Conservation (phyloP, 179 eudicot species). For the Heliamphora pulchella region DNA sequence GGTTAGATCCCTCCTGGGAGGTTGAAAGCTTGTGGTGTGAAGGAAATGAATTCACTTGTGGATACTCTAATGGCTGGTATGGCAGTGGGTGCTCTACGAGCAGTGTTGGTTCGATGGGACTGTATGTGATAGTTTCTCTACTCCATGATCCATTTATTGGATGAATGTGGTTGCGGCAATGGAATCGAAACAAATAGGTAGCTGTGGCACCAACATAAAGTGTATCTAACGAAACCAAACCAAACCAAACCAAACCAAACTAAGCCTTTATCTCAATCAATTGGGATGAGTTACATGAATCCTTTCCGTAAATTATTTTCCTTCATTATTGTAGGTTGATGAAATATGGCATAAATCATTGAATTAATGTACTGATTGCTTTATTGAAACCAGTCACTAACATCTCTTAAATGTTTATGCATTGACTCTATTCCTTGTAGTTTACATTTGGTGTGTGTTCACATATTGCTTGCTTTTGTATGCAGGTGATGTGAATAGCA, state of each 20-base stretch:
- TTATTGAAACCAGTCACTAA: not conserved
- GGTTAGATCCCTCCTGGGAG: no score
- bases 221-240: no score
- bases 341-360: not conserved
- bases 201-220: not conserved
- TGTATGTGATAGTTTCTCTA: not conserved
- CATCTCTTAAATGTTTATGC: not conserved
- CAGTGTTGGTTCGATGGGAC: not conserved
- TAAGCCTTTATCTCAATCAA: no score
- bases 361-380: not conserved
- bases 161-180: not conserved
- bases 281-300: not conserved
- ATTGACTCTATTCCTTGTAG: not conserved
- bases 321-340: not conserved
- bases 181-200: not conserved
- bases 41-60: not conserved
- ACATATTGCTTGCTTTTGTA: not conserved
- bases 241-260: no score
- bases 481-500: slow-evolving; percentile 82
- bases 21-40: not conserved
- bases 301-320: not conserved
- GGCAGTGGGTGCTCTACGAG: not conserved
- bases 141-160: not conserved
- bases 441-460: not conserved
- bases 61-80: not conserved